Base-by-base conservation (phyloP, 225 moss, liverwort and hornwort species). In the Polytrichum formosum region DNA sequence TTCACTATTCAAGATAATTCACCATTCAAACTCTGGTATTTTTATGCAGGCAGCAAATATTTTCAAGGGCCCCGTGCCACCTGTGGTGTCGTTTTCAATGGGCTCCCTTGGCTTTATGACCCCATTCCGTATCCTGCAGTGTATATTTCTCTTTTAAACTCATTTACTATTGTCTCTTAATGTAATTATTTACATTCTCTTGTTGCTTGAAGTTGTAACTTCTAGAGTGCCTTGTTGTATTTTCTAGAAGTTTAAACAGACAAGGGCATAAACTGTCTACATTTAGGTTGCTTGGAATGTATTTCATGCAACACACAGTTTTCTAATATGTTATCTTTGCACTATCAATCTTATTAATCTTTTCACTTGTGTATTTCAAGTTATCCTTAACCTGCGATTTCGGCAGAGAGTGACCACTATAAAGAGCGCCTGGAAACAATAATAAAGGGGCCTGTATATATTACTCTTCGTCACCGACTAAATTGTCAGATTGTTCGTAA, bases 61-160 rank as follows among this genome's bases (percentile, higher is more conserved):
- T 88, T 96, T 96, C 67, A 91, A 88, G 84, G 96, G 96, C 33
- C 91, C 96, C 30, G 83, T 96, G 65, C 96, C 96, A 63, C 96
- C 96, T 29, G 79, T 96, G 64, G 81, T 93, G 69, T 91, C 96
- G 59, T 96, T 96, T 80, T 90, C 96, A 6, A 91, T 96, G 93
- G 96, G 96, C 65, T 93, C 96, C 29, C 91, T 96, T 58, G 96
- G 96, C 61, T 96, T 96, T 65, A 93, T 96, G 96, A 96, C 96
- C 67, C 96, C 90, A 69, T 96, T 96, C 78, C 91, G 96, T 96
- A 96, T 96, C 95, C 93, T 84, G n/a, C 37, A 75, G 20, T 81
- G 46, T 46, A 2, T 13, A 46, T 37, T 4, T 13, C 16, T 13
- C 13, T 13, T 46, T 13, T 13, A 46, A 16, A 46, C 16, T 46